phyloP scores from a whole-genome alignment of 2,329 filamentous ascomycete genomes.

The Nemania sp. region DNA sequence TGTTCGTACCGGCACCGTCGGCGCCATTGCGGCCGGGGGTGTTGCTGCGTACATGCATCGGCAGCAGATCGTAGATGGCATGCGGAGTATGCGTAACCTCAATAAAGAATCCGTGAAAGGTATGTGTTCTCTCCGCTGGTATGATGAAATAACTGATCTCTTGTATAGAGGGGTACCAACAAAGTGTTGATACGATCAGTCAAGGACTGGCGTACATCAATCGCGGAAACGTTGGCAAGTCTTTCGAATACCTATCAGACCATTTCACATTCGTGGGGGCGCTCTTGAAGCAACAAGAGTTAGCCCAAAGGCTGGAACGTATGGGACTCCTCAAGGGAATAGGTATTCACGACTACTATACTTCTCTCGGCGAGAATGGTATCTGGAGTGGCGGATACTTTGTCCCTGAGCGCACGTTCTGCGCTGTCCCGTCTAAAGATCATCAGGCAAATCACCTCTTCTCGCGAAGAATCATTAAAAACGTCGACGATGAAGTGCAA shows the following conservation, averaged over 20 bases:
- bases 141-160: neutral
- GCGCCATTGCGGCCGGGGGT: slow-evolving; percentile 77
- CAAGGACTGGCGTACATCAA: slow-evolving; percentile 62
- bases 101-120: slow-evolving; percentile 50
- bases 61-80: slow-evolving; percentile 61
- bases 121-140: neutral
- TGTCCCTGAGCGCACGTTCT: slow-evolving; percentile 75
- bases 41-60: slow-evolving; percentile 81
- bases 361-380: slow-evolving; percentile 72
- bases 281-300: slow-evolving; percentile 72
- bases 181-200: slow-evolving; percentile 52
- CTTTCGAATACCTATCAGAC: slow-evolving; percentile 76
- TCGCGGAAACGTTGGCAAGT: slow-evolving; percentile 63
- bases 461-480: slow-evolving; percentile 63
- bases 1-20: slow-evolving; percentile 79
- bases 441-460: slow-evolving; percentile 48
- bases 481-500: slow-evolving; percentile 68
- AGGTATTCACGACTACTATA: slow-evolving; percentile 76
- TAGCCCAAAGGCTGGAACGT: slow-evolving; percentile 67
- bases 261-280: slow-evolving; percentile 87
- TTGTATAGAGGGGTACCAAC: slow-evolving; percentile 49
- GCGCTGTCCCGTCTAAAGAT: slow-evolving; percentile 64
- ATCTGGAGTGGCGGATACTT: slow-evolving; percentile 63
- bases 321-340: slow-evolving; percentile 65
- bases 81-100: slow-evolving; percentile 51